Conservation (phyloP, 495 filamentous ascomycete species). For the Penicillium paxilli region DNA sequence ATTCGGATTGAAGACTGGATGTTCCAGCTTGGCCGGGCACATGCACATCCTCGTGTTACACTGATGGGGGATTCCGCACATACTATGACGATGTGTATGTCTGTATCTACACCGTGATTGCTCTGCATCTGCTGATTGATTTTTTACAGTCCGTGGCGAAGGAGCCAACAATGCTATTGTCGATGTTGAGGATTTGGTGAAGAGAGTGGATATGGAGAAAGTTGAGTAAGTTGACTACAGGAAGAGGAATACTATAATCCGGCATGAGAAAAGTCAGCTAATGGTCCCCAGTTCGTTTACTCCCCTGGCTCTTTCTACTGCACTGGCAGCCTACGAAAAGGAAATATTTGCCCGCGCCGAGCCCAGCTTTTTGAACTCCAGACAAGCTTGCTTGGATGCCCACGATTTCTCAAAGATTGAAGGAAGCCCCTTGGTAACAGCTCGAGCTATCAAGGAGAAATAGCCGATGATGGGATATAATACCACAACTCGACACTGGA, state of each 20-base stretch:
- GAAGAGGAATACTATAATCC: not conserved
- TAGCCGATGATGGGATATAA: not conserved
- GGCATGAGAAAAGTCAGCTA: conserved; percentile 4
- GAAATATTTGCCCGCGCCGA: conserved; percentile 49
- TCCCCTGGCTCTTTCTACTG: conserved; percentile 12
- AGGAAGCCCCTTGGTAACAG: conserved; percentile 33
- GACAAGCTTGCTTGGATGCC: conserved; percentile 64
- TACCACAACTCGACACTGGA: no score
- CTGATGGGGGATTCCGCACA: conserved; percentile 55
- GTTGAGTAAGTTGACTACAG: conserved; percentile 4
- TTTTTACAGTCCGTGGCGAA: conserved; percentile 49
- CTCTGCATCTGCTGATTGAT: not conserved
- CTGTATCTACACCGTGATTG: not conserved
- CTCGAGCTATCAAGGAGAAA: conserved; percentile 2
- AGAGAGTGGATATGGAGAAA: conserved; percentile 17
- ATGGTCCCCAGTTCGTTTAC: not conserved
- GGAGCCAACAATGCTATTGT: conserved; percentile 60
- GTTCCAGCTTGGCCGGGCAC: conserved; percentile 22
- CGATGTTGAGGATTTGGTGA: conserved; percentile 47
- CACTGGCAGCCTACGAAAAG: conserved; percentile 49
- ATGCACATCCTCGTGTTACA: conserved; percentile 41
- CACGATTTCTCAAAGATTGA: conserved; percentile 52
- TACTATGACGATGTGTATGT: conserved; percentile 59
- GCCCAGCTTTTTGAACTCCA: conserved; percentile 53
- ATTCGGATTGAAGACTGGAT: conserved; percentile 60